These are phyloP conservation scores for Metschnikowia baotianmanensis DNA, from an alignment of 805 yeast species.

Conservation along the genomic window DNA sequence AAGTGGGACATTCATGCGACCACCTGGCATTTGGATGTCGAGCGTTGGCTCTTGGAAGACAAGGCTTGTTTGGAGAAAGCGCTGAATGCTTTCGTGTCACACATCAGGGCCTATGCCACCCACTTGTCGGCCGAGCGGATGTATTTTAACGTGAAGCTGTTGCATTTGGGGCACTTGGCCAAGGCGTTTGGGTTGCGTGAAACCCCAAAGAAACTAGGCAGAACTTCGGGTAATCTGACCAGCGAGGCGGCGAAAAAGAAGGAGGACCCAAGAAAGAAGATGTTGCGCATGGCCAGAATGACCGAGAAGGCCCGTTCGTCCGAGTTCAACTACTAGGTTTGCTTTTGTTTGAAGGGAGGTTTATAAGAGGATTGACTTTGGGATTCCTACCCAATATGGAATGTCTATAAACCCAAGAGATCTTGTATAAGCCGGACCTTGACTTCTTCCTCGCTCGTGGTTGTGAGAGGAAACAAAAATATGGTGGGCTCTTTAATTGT, in stretches of 20 bases:
- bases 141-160: constrained; percentile 72
- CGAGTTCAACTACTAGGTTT: constrained; percentile 65
- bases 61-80: constrained; percentile 61
- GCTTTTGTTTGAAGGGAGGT: neutral
- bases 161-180: constrained; percentile 95
- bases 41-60: constrained; percentile 82
- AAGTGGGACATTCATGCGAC: constrained; percentile 95
- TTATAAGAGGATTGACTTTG: no score
- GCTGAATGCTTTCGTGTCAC: constrained; percentile 79
- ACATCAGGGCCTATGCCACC: constrained; percentile 93
- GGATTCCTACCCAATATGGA: no score
- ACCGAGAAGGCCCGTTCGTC: constrained; percentile 61
- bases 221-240: constrained; percentile 25
- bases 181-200: constrained; percentile 94
- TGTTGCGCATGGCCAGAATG: constrained; percentile 73
- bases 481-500: no score
- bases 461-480: no score
- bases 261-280: constrained; percentile 67
- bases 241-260: constrained; percentile 40
- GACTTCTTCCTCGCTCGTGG: no score
- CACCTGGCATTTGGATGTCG: constrained; percentile 90
- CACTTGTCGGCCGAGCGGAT: constrained; percentile 80
- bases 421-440: neutral
- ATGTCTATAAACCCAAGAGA: no score
- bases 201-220: constrained; percentile 80